phyloP scores from a whole-genome alignment of 2,329 filamentous ascomycete genomes.

The Neospermospora avenae region DNA sequence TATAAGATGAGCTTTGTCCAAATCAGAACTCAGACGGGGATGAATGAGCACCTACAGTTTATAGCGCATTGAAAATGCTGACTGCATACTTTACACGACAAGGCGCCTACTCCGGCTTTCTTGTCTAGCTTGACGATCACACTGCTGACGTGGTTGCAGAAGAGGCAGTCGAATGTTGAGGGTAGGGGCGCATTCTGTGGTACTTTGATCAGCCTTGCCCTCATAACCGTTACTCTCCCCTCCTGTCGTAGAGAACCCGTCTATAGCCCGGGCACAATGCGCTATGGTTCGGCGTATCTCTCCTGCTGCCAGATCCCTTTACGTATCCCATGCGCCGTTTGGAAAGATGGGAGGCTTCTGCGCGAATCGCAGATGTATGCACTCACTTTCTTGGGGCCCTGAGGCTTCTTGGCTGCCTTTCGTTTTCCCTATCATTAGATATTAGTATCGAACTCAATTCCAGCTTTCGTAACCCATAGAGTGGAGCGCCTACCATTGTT shows the following conservation, averaged over 20 bases:
- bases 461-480: not conserved
- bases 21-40: not conserved
- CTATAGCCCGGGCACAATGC: not conserved
- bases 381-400: constrained; percentile 75
- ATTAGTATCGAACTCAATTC: not conserved
- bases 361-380: too few species aligned
- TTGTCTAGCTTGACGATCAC: constrained; percentile 91
- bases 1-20: not conserved
- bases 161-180: constrained; percentile 91
- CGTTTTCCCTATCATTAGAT: constrained; percentile 75
- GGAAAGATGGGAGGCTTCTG: too few species aligned
- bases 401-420: constrained; percentile 80
- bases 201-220: not conserved
- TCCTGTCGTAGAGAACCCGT: too few species aligned
- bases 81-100: constrained; percentile 89
- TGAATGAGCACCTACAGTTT: constrained; percentile 67
- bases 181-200: constrained; percentile 65
- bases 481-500: constrained; percentile 7
- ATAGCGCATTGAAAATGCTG: constrained; percentile 91
- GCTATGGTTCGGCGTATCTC: not conserved
- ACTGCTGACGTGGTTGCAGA: constrained; percentile 96
- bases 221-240: not conserved
- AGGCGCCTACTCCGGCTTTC: constrained; percentile 79
- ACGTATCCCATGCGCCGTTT: too few species aligned
- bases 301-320: not conserved